Conservation (phyloP, 73 alveolate species). For the Tetrahymena elliotti region DNA sequence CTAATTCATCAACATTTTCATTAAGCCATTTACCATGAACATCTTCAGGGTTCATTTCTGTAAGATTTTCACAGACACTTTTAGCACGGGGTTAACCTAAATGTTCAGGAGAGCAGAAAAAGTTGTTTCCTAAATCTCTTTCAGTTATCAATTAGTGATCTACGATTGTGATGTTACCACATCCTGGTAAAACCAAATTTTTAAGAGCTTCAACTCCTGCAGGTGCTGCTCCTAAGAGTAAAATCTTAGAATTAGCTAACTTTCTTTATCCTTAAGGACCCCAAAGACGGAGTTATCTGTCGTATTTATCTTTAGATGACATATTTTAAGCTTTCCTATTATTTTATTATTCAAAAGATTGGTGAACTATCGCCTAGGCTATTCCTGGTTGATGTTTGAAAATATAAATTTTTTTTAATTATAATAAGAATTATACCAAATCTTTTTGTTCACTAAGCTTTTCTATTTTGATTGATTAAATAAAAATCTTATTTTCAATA, state of each 20-base stretch:
- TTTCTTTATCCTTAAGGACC: constrained; percentile 49
- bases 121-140: constrained; percentile 82
- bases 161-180: constrained; percentile 73
- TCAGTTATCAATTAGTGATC: constrained; percentile 69
- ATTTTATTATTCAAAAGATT: neutral
- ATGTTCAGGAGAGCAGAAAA: constrained; percentile 67
- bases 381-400: neutral
- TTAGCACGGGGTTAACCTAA: constrained; percentile 74
- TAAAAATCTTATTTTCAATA: neutral
- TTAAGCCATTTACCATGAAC: constrained; percentile 69
- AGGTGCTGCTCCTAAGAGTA: constrained; percentile 47
- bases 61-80: constrained; percentile 55
- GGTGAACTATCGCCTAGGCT: neutral
- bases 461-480: neutral
- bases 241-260: constrained; percentile 47
- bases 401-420: neutral
- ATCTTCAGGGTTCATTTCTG: constrained; percentile 83
- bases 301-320: constrained; percentile 78
- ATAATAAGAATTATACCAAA: neutral
- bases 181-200: constrained; percentile 87
- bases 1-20: constrained; percentile 5
- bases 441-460: neutral
- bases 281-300: constrained; percentile 75
- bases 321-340: neutral
- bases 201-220: constrained; percentile 85